These are phyloP conservation scores for Talaromyces pinophilus DNA, from an alignment of 2,329 filamentous ascomycete genomes.

Conservation along the genomic window DNA sequence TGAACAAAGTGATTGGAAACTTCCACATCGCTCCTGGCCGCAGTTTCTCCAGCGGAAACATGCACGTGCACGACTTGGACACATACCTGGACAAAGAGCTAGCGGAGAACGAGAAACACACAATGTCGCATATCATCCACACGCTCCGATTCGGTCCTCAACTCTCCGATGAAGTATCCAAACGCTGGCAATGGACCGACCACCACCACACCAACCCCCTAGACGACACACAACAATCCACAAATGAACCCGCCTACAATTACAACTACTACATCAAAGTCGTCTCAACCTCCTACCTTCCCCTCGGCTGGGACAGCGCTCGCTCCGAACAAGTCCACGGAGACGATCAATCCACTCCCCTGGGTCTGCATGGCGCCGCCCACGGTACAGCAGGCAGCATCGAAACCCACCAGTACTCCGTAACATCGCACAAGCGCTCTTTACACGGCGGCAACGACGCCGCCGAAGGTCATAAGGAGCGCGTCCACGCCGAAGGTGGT, in stretches of 20 bases:
- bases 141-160: slow-evolving; percentile 89
- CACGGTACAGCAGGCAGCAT: slow-evolving; percentile 72
- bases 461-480: slow-evolving; percentile 86
- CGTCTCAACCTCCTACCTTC: slow-evolving; percentile 91
- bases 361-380: slow-evolving; percentile 70
- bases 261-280: slow-evolving; percentile 99
- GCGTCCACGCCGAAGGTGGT: slow-evolving; percentile 82
- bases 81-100: slow-evolving; percentile 76
- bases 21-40: slow-evolving; percentile 97
- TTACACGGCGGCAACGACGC: slow-evolving; percentile 79
- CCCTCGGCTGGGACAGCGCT: slow-evolving; percentile 79
- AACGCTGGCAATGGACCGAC: slow-evolving; percentile 73
- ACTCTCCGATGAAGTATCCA: slow-evolving; percentile 69
- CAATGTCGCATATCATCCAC: slow-evolving; percentile 87
- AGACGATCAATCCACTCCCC: slow-evolving; percentile 56
- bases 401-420: slow-evolving; percentile 97
- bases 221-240: slow-evolving; percentile 75
- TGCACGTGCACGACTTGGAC: slow-evolving; percentile 96
- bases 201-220: slow-evolving; percentile 86
- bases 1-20: slow-evolving; percentile 98
- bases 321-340: slow-evolving; percentile 42
- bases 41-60: slow-evolving; percentile 92
- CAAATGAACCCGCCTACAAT: slow-evolving; percentile 82
- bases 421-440: slow-evolving; percentile 93
- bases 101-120: slow-evolving; percentile 69